Evolutionary conservation across 2,329 filamentous ascomycete genomes (phyloP), one percentile per base, ranked within the genome.

Genomic region (Fusarium udum): DNA sequence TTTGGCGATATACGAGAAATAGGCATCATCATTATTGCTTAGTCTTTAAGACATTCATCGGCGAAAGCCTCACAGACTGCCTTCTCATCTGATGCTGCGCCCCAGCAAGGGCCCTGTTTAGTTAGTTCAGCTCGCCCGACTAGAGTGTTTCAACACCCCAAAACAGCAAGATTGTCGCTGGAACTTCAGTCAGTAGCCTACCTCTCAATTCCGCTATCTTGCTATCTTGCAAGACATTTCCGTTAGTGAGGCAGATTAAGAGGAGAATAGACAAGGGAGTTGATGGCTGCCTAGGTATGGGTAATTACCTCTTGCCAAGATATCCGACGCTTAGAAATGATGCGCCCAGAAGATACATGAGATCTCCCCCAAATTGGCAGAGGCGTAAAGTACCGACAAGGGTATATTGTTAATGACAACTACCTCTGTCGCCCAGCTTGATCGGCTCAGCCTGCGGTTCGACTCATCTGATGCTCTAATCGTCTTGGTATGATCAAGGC

Each of bases 81-180:
- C 71, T 61, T 37, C 36, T 66, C 61, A 49, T 56, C 65, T 53
- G 36, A 59, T 64, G 61, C 71, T 75, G 57, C 64, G 72, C 72
- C 67, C 51, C 71, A 58, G 51, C 43, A 55, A 59, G 42, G 59
- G 31, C 58, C 60, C 43, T 52, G 71, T 43, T 42, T 59, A 53
- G 39, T 36, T 56, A 48, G 34, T 53, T 72, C 69, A 71, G 67
- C 64, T 67, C 58, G 65, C 65, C 55, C 66, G 57, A 40, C 42
- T 69, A 49, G 60, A 62, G 64, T 49, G 58, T 57, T 56, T 56
- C 20, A 31, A 37, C 13, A 12, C 53, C 57, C 57, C 39, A 61
- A 69, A 71, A 64, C 60, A 74, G 72, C 60, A 74, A 67, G 61
- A 59, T 69, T 65, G 45, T 51, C 49, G 43, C 32, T 46, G 36